Conservation (phyloP, 2,329 filamentous ascomycete genomes). For the Aphanocladium album region DNA sequence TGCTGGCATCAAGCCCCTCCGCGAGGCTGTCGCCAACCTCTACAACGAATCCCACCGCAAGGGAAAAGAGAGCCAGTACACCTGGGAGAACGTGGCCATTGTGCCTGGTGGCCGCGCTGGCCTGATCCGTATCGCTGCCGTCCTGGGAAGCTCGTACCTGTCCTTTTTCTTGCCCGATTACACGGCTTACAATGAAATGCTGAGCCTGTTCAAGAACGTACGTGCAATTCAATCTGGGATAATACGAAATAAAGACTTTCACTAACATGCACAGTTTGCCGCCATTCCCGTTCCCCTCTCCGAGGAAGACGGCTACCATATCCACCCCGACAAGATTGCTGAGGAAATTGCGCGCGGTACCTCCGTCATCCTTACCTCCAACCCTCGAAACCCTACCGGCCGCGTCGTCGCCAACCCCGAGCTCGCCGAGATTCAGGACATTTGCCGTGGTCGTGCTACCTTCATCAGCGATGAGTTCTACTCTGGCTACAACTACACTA, state of each 20-base stretch:
- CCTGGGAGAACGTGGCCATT: slow-evolving; percentile 96
- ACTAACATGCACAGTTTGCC: slow-evolving; percentile 55
- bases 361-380: slow-evolving; percentile 87
- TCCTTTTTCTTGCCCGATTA: slow-evolving; percentile 95
- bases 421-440: slow-evolving; percentile 84
- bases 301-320: slow-evolving; percentile 84
- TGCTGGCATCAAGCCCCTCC: slow-evolving; percentile 84
- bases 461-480: slow-evolving; percentile 98
- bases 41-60: slow-evolving; percentile 92
- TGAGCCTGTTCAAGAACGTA: slow-evolving; percentile 87
- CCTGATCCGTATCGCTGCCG: slow-evolving; percentile 89
- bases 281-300: slow-evolving; percentile 81
- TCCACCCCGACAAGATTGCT: slow-evolving; percentile 87
- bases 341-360: slow-evolving; percentile 85
- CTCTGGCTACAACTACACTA: slow-evolving; percentile 92
- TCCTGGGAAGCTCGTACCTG: slow-evolving; percentile 86
- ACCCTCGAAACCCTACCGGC: slow-evolving; percentile 91
- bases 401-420: slow-evolving; percentile 81
- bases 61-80: slow-evolving; percentile 84
- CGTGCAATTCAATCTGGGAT: slow-evolving; percentile 26
- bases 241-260: too few relatives aligned
- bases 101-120: slow-evolving; percentile 90
- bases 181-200: slow-evolving; percentile 96
- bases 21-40: slow-evolving; percentile 81
- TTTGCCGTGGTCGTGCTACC: slow-evolving; percentile 84